Base-by-base conservation (phyloP, 2,329 filamentous ascomycete species). In the Penicillium aurantiogriseum region DNA sequence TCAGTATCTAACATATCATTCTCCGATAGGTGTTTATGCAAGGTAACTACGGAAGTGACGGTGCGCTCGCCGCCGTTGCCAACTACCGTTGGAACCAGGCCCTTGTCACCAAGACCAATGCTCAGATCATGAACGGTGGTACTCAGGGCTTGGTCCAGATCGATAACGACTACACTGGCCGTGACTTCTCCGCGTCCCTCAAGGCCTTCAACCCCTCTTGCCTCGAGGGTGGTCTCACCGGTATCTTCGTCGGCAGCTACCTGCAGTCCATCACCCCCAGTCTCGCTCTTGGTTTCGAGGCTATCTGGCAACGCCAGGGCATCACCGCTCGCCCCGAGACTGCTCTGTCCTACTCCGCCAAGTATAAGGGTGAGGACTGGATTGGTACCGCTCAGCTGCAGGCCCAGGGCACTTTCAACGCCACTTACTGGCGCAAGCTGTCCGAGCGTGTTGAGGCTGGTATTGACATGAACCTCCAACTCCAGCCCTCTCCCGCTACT, bases 391-490 rank as follows among this genome's bases (percentile, higher is more conserved):
- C 89, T 64, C 93, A 97, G 79, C 81, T 97, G 55, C 88, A 95
- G 74, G 90, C 91, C 40, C 90, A 93, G 77, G 92, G 94, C 59
- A 90, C 88, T 60, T 79, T 99, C 63, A 93, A 90, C 76, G 88
- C 92, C 44, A 93, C 92, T 35, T 99, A 94, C 85, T 99, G 94
- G 94, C 87, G 89, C 74, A 88, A 85, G 71, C 79, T 99, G 67
- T 94, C 92, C 25, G 94, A 97, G 66, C 94, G 92, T 79, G 92
- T 99, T 33, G 93, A 97, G 81, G 93, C 92, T 61, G 94, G 94
- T 77, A 91, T 96, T 67, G 93, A 97, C 69, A 87, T 96, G 83
- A 96, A 92, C 76, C 83, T 99, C 58, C 89, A 92, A 64, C 88
- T 96, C 66, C 86, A 84, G 29, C 83, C 86, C 33, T 81, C 86